Percentiles rank a stretch among this genome's conserved stretches.
These are phyloP conservation scores for Auriscalpium microsporum DNA, from an alignment of 768 basidiomycete genomes.

Conservation along the genomic window DNA sequence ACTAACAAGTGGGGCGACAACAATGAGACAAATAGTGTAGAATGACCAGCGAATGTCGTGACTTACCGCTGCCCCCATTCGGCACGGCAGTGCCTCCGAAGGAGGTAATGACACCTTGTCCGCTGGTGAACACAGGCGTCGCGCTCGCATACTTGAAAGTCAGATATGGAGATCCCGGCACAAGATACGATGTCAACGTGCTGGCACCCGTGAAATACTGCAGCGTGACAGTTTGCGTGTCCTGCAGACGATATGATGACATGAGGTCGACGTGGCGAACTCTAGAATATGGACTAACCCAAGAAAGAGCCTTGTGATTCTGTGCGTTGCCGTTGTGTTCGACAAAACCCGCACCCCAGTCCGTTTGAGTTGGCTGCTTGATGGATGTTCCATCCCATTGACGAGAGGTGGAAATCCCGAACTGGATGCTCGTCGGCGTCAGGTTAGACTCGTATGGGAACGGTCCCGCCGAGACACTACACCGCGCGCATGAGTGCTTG, in stretches of 20 bases:
- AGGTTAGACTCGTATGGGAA: conserved; percentile 26
- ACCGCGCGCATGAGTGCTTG: not conserved
- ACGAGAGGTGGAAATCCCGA: conserved; percentile 24
- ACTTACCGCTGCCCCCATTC: conserved; percentile 16
- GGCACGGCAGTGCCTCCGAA: conserved; percentile 21
- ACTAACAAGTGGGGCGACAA: conserved; percentile 7
- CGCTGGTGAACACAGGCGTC: conserved; percentile 24
- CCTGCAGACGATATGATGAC: conserved; percentile 13
- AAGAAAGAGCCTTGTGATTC: conserved; percentile 26
- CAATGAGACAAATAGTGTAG: not conserved
- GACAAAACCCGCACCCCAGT: conserved; percentile 26
- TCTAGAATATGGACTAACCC: conserved; percentile 17
- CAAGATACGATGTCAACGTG: conserved; percentile 25
- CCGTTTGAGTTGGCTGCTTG: conserved; percentile 24
- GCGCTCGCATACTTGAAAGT: conserved; percentile 25
- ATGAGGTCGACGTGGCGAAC: not conserved
- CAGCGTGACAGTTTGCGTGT: conserved; percentile 27
- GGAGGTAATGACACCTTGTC: conserved; percentile 23
- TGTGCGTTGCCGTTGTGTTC: conserved; percentile 24
- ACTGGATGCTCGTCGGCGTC: conserved; percentile 20
- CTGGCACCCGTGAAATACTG: conserved; percentile 26
- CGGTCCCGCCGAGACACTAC: conserved; percentile 24
- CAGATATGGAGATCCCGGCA: conserved; percentile 28
- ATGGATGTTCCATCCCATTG: conserved; percentile 27
- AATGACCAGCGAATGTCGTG: not conserved